Conservation (phyloP, 83 land plant species). For the Diphasiastrum complanatum region DNA sequence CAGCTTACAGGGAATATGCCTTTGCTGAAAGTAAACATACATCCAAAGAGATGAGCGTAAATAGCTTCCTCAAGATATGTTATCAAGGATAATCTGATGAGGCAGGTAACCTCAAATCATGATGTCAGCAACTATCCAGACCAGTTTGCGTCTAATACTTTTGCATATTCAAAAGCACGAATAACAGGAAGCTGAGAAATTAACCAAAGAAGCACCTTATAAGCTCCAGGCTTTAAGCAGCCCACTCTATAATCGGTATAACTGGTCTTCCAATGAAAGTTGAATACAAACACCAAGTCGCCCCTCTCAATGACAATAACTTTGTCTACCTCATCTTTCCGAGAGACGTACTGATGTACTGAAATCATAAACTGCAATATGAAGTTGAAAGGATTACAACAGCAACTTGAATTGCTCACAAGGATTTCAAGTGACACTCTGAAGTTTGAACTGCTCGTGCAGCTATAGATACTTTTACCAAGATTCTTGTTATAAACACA, state of each 20-base stretch:
- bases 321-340: constrained; percentile 73
- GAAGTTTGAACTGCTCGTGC: no score
- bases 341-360: constrained; percentile 68
- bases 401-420: no score
- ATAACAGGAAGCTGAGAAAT: neutral
- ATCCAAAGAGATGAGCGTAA: no score
- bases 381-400: constrained; percentile 4
- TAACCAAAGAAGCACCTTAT: constrained; percentile 58
- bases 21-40: no score
- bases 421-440: no score
- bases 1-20: no score
- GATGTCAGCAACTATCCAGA: no score
- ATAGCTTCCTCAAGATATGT: no score
- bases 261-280: constrained; percentile 80
- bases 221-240: constrained; percentile 79
- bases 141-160: constrained; percentile 1
- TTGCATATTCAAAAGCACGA: neutral
- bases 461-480: no score
- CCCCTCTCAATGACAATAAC: constrained; percentile 69
- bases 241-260: constrained; percentile 71
- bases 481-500: no score
- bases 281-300: constrained; percentile 76
- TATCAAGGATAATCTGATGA: no score
- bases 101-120: no score
- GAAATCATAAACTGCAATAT: constrained; percentile 76